Evolutionary conservation across 2,329 filamentous ascomycete genomes (phyloP), one percentile per base, ranked within the genome.

Genomic region (Penicillium polonicum): DNA sequence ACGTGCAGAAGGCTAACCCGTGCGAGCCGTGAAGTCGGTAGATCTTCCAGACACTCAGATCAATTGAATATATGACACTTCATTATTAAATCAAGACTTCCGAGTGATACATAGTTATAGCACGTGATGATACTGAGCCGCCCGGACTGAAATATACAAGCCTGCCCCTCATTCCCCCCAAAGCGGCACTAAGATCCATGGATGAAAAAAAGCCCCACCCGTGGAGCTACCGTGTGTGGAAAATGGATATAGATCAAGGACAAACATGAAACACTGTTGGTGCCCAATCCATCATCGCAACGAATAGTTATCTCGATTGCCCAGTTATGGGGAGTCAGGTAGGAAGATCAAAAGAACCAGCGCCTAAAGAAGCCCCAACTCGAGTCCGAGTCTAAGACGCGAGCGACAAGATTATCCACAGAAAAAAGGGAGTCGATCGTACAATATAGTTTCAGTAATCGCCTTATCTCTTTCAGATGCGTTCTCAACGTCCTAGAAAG

Each of bases 121-220:
- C 42, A 44, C 42, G 25, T 44, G 25, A 44, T 19, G 25, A 29
- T 12, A 10, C 2, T 15, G 13, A n/a, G 10, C 43, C 10, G 17
- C 12, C 36, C 36, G 6, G 48, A 33, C 48, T 33, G 48, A 33
- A 23, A 42, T 33, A 31, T 51, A 44, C 25, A n/a, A 21, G 25
- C 27, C 48, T 21, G 29, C 17, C 36, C 48, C 15, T 31, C 27
- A 12, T 13, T 5, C 10, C 17, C 39, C 31, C n/a, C 12, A n/a
- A 45, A 44, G 29, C 49, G 49, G 48, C 48, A n/a, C 19, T 19
- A 13, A 45, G 17, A 45, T 17, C 50, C 39, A 52, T 46, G 50
- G 50, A 15, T 46, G n/a, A 13, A 19, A 19, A 19, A 50, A 52
- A 52, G 50, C 50, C 50, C 50, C 50, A 46, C 50, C 29, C 49